These are phyloP conservation scores for Pouteria campechiana DNA, from an alignment of 179 eudicot genomes.

Conservation along the genomic window DNA sequence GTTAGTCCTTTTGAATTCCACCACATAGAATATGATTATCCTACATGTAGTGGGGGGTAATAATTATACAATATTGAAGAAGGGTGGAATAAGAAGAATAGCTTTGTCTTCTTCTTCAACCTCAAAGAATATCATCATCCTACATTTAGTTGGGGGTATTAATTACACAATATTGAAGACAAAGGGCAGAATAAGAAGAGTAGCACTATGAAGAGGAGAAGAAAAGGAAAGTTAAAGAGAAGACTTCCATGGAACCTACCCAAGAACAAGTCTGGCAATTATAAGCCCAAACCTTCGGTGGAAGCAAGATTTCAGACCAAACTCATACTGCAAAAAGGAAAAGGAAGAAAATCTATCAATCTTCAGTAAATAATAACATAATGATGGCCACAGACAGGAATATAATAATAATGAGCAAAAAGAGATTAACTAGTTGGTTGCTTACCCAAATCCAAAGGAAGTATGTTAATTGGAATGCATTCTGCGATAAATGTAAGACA, in stretches of 20 bases:
- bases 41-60: no score
- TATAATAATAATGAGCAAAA: neutral
- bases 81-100: no score
- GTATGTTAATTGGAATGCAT: constrained; percentile 89
- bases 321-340: constrained; percentile 52
- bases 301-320: constrained; percentile 59
- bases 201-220: neutral
- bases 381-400: neutral
- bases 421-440: neutral
- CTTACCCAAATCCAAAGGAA: constrained; percentile 89
- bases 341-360: neutral
- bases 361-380: no score
- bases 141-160: no score
- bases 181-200: neutral
- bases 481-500: no score
- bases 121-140: no score
- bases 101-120: no score
- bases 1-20: no score
- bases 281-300: constrained; percentile 28
- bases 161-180: no score
- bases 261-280: constrained; percentile 33
- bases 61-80: no score
- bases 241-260: constrained; percentile 57
- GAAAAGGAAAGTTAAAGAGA: neutral
- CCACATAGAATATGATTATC: no score